These are phyloP conservation scores for Alopecurus myosuroides DNA, from an alignment of 176 grass and related monocot genomes.

Conservation along the genomic window DNA sequence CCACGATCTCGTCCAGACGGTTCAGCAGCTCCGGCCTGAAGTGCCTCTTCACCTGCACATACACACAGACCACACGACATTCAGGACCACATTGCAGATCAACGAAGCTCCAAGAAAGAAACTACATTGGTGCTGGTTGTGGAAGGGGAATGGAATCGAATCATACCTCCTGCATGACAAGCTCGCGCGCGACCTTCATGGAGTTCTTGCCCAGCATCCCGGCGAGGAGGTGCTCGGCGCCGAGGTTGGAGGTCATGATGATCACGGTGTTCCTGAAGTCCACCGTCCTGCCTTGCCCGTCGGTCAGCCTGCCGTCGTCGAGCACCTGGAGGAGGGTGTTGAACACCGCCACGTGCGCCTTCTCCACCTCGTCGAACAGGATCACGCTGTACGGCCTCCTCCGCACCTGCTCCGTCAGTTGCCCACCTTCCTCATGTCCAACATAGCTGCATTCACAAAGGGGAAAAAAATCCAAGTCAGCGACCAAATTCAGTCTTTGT, in stretches of 20 bases:
- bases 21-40: slow-evolving; percentile 94
- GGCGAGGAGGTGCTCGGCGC: slow-evolving; percentile 85
- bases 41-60: slow-evolving; percentile 76
- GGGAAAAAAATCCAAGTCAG: slow-evolving; percentile 10
- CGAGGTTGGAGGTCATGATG: slow-evolving; percentile 99
- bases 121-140: not conserved
- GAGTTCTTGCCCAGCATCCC: slow-evolving; percentile 79
- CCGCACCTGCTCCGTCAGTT: slow-evolving; percentile 83
- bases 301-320: slow-evolving; percentile 84
- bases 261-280: slow-evolving; percentile 96
- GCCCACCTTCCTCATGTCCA: slow-evolving; percentile 94
- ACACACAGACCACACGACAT: not conserved
- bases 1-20: slow-evolving; percentile 82
- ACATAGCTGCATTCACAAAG: slow-evolving; percentile 52
- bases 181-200: slow-evolving; percentile 68
- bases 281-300: slow-evolving; percentile 85
- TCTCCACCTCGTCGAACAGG: slow-evolving; percentile 96
- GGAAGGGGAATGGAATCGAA: not conserved
- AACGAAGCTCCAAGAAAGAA: not conserved
- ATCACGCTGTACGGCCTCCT: slow-evolving; percentile 86
- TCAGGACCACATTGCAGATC: not conserved
- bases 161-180: slow-evolving; percentile 75
- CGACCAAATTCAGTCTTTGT: not conserved
- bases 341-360: slow-evolving; percentile 86
- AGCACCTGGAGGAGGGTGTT: slow-evolving; percentile 97